These are phyloP conservation scores for Acidiella bohemica DNA, from an alignment of 495 filamentous ascomycete species.

Conservation along the genomic window DNA sequence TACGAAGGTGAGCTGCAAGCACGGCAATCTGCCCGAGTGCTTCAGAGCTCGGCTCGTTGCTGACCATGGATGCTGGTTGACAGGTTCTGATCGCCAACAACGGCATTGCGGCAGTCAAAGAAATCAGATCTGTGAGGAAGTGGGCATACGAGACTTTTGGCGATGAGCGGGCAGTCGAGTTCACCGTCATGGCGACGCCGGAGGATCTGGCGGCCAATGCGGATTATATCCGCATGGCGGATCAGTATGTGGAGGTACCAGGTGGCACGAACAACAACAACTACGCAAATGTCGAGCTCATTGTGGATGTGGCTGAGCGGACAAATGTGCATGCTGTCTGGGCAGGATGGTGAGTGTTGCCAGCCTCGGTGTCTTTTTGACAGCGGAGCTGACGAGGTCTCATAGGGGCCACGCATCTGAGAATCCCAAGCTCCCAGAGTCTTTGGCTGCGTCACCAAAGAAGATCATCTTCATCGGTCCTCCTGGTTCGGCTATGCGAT, in stretches of 20 bases:
- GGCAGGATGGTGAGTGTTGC: slow-evolving; percentile 77
- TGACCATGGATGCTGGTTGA: neutral
- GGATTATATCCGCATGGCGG: slow-evolving; percentile 98
- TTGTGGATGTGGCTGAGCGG: slow-evolving; percentile 97
- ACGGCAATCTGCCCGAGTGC: too few species aligned
- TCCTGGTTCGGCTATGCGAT: slow-evolving; percentile 95
- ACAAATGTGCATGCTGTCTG: slow-evolving; percentile 97
- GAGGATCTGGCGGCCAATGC: slow-evolving; percentile 96
- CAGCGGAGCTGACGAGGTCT: slow-evolving; percentile 6
- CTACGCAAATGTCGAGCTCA: slow-evolving; percentile 98
- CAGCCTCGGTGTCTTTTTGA: neutral
- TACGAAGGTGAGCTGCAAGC: slow-evolving; percentile 65
- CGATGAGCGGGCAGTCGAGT: slow-evolving; percentile 95
- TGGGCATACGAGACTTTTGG: slow-evolving; percentile 99
- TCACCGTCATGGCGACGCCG: slow-evolving; percentile 99
- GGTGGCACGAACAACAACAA: slow-evolving; percentile 99
- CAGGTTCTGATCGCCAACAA: slow-evolving; percentile 99
- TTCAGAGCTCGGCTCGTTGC: neutral
- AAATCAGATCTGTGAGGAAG: slow-evolving; percentile 96
- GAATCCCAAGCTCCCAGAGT: slow-evolving; percentile 94
- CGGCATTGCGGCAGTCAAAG: slow-evolving; percentile 98
- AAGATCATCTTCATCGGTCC: slow-evolving; percentile 99
- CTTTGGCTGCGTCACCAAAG: slow-evolving; percentile 84
- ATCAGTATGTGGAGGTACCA: slow-evolving; percentile 98
- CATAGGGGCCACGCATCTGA: slow-evolving; percentile 92